phyloP scores from a whole-genome alignment of 108 stramenopile genomes.

The Parmales sp. region DNA sequence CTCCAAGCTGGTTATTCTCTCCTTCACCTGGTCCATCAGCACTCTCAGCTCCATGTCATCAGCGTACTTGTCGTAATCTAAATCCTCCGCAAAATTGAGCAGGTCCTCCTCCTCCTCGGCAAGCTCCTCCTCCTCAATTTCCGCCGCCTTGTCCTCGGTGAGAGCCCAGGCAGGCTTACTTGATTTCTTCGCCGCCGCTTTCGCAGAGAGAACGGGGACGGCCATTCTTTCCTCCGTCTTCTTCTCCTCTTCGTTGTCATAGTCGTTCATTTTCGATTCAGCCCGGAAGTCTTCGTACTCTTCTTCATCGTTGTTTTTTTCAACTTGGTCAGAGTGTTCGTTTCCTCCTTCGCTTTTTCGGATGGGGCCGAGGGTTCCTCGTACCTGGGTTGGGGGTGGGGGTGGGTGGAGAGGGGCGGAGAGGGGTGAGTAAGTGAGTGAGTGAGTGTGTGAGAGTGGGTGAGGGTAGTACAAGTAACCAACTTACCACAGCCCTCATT shows the following conservation, averaged over 20 bases:
- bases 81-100: conserved; percentile 53
- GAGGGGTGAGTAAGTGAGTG: too few relatives aligned
- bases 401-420: too few relatives aligned
- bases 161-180: conserved; percentile 64
- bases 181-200: not conserved
- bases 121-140: conserved; percentile 21
- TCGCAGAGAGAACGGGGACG: not conserved
- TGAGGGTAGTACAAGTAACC: too few relatives aligned
- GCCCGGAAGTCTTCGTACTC: not conserved
- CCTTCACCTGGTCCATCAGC: conserved; percentile 33
- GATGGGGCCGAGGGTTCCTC: conserved; percentile 8
- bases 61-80: conserved; percentile 66
- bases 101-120: conserved; percentile 55
- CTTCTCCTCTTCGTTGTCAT: conserved; percentile 12
- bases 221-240: conserved; percentile 3
- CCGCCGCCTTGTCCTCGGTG: conserved; percentile 43
- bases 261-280: not conserved
- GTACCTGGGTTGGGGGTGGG: too few relatives aligned
- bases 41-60: conserved; percentile 57
- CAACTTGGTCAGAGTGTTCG: not conserved
- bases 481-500: conserved; percentile 17
- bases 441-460: too few relatives aligned
- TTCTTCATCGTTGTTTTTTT: conserved; percentile 9
- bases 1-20: conserved; percentile 33
- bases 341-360: conserved; percentile 3